Conservation (phyloP, 495 filamentous ascomycete genomes). For the Talaromyces thailandensis region DNA sequence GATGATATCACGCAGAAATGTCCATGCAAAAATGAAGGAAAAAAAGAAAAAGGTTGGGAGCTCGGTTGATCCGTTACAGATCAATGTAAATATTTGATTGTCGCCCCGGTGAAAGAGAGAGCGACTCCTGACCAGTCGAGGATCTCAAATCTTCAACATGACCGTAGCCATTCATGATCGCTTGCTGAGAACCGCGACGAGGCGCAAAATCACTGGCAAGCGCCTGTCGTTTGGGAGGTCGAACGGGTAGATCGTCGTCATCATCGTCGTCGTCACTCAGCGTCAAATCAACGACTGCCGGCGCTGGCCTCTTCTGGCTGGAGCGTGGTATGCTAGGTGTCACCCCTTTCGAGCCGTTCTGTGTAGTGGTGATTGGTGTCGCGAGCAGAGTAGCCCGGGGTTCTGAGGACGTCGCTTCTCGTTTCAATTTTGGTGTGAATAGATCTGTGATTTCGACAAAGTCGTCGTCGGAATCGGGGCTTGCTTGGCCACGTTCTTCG, state of each 20-base stretch:
- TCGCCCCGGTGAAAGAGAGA: neutral
- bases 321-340: slow-evolving; percentile 30
- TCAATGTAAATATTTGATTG: slow-evolving; percentile 2
- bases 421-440: slow-evolving; percentile 33
- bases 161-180: slow-evolving; percentile 9
- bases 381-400: slow-evolving; percentile 27
- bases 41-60: neutral
- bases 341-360: slow-evolving; percentile 42
- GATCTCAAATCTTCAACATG: neutral
- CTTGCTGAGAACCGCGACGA: slow-evolving; percentile 16
- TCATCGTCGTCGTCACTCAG: slow-evolving; percentile 69
- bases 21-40: neutral
- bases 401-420: slow-evolving; percentile 25
- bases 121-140: neutral
- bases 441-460: slow-evolving; percentile 58
- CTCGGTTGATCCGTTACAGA: neutral
- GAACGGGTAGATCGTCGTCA: slow-evolving; percentile 32
- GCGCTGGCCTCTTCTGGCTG: slow-evolving; percentile 51
- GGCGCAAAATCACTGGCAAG: slow-evolving; percentile 13
- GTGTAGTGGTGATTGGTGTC: slow-evolving; percentile 38
- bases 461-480: slow-evolving; percentile 59
- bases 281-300: slow-evolving; percentile 72
- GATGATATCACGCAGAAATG: neutral
- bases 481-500: slow-evolving; percentile 26
- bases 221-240: slow-evolving; percentile 43